Percentiles rank a stretch among this genome's conserved stretches.
Evolutionary conservation across 768 basidiomycete species (phyloP).

Genomic region (Leucocoprinus birnbaumii): DNA sequence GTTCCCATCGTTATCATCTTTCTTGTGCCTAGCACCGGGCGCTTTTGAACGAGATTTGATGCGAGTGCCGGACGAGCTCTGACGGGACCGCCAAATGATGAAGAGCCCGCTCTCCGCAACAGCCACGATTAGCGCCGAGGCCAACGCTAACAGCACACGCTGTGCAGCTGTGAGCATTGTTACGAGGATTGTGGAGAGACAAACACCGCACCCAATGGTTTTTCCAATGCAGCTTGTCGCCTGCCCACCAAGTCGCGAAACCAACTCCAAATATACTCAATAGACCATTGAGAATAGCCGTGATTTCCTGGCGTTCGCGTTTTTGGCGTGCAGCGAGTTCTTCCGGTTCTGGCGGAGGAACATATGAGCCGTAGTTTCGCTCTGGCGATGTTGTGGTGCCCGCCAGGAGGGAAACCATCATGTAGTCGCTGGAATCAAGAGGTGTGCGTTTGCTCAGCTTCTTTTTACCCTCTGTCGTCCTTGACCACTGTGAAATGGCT

Average conservation of each 20-base stretch:
- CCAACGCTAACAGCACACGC: slow-evolving; percentile 62
- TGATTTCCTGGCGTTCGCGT: slow-evolving; percentile 64
- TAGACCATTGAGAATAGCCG: slow-evolving; percentile 67
- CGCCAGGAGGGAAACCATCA: slow-evolving; percentile 74
- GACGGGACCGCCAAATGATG: slow-evolving; percentile 67
- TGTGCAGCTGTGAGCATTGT: slow-evolving; percentile 20
- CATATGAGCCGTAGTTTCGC: slow-evolving; percentile 57
- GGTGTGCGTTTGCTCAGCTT: slow-evolving; percentile 27
- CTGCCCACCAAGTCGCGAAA: slow-evolving; percentile 71
- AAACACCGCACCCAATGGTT: slow-evolving; percentile 68
- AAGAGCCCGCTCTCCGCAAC: slow-evolving; percentile 67
- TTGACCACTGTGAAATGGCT: slow-evolving; percentile 67
- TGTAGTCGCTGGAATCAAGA: slow-evolving; percentile 53
- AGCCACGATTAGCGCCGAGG: slow-evolving; percentile 63
- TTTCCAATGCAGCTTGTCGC: slow-evolving; percentile 58
- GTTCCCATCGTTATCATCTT: slow-evolving; percentile 27
- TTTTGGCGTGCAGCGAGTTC: slow-evolving; percentile 41
- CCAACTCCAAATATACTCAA: slow-evolving; percentile 68
- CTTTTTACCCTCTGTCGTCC: slow-evolving; percentile 43
- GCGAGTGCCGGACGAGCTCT: slow-evolving; percentile 17
- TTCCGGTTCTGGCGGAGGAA: slow-evolving; percentile 43
- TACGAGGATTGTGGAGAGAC: neutral
- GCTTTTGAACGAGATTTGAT: slow-evolving; percentile 17
- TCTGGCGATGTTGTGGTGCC: slow-evolving; percentile 79
- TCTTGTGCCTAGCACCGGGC: slow-evolving; percentile 28